Conservation (phyloP, 1,284 basidiomycete species). For the Rhodofomes roseus region DNA sequence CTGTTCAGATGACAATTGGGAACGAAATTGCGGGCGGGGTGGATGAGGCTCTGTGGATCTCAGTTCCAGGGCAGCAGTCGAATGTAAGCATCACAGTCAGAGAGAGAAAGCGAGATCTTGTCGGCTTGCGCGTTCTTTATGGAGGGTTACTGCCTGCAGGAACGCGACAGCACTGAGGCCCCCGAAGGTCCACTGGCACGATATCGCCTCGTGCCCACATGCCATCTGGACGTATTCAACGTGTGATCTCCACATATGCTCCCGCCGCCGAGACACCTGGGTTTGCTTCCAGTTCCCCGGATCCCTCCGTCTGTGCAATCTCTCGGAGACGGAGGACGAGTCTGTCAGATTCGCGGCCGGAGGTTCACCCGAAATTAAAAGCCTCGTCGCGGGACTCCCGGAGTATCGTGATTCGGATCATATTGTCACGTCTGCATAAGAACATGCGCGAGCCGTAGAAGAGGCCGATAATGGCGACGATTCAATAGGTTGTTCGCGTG, state of each 20-base stretch:
- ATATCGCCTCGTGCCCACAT: conserved; percentile 11
- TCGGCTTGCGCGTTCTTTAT: conserved; percentile 15
- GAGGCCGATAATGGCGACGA: neutral
- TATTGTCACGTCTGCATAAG: conserved; percentile 5
- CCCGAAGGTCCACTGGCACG: conserved; percentile 5
- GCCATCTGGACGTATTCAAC: conserved; percentile 5
- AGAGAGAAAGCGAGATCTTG: conserved; percentile 3
- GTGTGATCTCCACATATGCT: conserved; percentile 5
- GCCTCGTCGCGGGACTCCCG: conserved; percentile 3
- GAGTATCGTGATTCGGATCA: conserved; percentile 8
- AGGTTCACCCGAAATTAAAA: conserved; percentile 16
- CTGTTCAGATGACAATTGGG: conserved; percentile 12
- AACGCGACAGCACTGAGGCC: conserved; percentile 7
- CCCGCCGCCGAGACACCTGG: conserved; percentile 1
- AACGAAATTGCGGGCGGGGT: conserved; percentile 9
- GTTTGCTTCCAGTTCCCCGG: conserved; percentile 3
- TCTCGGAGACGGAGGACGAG: conserved; percentile 14
- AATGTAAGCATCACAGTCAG: conserved; percentile 10
- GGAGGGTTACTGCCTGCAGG: conserved; percentile 7
- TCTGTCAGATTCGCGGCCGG: conserved; percentile 21
- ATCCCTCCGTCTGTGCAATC: conserved; percentile 1
- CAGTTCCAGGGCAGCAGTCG: conserved; percentile 10
- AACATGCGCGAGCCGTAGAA: neutral
- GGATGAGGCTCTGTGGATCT: conserved; percentile 5
- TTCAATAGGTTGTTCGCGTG: neutral